phyloP scores from a whole-genome alignment of 1,139 yeast species.

The Sugiyamaella pinicola region DNA sequence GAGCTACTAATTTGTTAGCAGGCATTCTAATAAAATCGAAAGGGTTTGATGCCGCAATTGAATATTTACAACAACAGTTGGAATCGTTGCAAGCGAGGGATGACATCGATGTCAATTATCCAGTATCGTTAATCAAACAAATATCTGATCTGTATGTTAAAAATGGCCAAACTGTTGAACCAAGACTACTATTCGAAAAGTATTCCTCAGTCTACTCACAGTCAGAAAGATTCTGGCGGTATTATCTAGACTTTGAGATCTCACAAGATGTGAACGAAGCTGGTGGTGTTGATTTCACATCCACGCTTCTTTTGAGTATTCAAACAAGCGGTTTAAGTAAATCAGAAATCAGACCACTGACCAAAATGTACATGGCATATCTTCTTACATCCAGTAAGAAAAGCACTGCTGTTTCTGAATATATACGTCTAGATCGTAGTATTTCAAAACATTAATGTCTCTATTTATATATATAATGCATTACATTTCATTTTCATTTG shows the following conservation, averaged over 20 bases:
- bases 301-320: neutral
- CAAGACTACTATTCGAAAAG: constrained; percentile 33
- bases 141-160: constrained; percentile 24
- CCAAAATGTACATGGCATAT: constrained; percentile 41
- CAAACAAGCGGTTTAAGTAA: constrained; percentile 31
- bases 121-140: constrained; percentile 21
- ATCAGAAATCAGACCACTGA: constrained; percentile 37
- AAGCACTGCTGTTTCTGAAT: constrained; percentile 14
- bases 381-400: constrained; percentile 29
- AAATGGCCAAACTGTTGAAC: constrained; percentile 29
- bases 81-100: neutral
- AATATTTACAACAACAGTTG: constrained; percentile 3
- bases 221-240: constrained; percentile 40
- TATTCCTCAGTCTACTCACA: constrained; percentile 32
- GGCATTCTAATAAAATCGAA: constrained; percentile 1
- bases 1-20: constrained; percentile 32
- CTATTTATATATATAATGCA: neutral
- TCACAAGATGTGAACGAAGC: constrained; percentile 1
- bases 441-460: constrained; percentile 6
- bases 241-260: constrained; percentile 41
- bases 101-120: neutral
- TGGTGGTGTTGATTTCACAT: constrained; percentile 5
- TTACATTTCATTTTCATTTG: neutral
- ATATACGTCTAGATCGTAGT: constrained; percentile 16
- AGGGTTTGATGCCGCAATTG: constrained; percentile 11